Evolutionary conservation across 78 protist species (phyloP).

Genomic region (Blattamonas nauphoetae): DNA sequence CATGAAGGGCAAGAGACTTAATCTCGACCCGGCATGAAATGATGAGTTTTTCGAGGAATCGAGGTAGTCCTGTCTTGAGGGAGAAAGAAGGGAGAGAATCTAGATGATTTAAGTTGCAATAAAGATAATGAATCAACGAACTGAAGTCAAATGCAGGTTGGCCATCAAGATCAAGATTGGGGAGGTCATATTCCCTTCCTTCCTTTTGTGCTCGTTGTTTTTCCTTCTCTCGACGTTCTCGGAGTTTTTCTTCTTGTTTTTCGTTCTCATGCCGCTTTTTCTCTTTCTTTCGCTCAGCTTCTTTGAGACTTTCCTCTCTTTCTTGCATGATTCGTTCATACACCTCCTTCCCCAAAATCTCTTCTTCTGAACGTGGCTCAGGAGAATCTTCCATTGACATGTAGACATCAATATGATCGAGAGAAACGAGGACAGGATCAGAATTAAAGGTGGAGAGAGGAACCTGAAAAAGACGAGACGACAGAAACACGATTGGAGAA

Average conservation of each 20-base stretch:
- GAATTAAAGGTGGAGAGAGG: not conserved
- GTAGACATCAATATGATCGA: not conserved
- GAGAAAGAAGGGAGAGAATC: no score
- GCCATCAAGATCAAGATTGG: no score
- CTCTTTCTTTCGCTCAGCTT: not conserved
- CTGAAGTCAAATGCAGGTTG: no score
- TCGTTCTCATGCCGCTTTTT: not conserved
- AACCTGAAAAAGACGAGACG: not conserved
- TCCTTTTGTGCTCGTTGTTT: not conserved
- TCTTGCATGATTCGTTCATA: not conserved
- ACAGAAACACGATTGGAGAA: not conserved
- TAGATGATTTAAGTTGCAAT: no score
- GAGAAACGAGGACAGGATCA: not conserved
- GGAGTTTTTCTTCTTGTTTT: not conserved
- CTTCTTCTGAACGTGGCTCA: not conserved
- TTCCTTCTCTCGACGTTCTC: not conserved
- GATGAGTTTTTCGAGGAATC: no score
- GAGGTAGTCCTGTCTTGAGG: no score
- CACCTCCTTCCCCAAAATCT: not conserved
- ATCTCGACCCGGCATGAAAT: no score
- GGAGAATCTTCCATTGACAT: not conserved
- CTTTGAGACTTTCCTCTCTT: not conserved
- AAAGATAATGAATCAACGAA: no score
- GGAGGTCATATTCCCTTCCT: no score
- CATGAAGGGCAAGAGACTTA: no score